Conservation (phyloP, 306 rosid species). For the Hippophae tibetana region DNA sequence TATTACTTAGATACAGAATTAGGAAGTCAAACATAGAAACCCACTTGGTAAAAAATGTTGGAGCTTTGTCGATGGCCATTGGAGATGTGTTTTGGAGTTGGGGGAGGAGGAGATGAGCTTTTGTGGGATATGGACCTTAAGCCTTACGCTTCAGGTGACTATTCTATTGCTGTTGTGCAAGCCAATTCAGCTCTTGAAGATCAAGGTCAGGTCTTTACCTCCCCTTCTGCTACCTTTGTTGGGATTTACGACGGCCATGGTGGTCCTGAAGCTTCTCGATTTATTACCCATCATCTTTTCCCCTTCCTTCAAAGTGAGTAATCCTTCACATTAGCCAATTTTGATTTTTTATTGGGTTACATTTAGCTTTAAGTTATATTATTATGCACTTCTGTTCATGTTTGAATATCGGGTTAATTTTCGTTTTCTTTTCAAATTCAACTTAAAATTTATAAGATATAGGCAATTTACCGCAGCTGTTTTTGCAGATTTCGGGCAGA, state of each 20-base stretch:
- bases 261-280: conserved; percentile 63
- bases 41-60: conserved; percentile 34
- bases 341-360: not conserved
- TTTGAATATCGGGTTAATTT: too few relatives aligned
- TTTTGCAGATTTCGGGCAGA: too few relatives aligned
- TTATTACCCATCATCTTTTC: conserved; percentile 42
- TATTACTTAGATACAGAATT: not conserved
- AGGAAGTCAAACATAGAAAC: not conserved
- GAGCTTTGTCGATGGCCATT: conserved; percentile 41
- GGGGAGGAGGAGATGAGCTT: conserved; percentile 43
- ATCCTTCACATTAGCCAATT: not conserved
- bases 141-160: conserved; percentile 86
- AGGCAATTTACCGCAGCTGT: too few relatives aligned
- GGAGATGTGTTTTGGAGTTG: conserved; percentile 50
- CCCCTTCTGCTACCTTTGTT: conserved; percentile 63
- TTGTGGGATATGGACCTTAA: conserved; percentile 80
- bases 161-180: conserved; percentile 87
- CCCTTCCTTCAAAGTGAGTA: conserved; percentile 40
- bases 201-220: conserved; percentile 80
- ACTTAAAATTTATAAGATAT: not conserved
- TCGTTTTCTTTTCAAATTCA: not conserved
- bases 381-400: not conserved
- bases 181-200: conserved; percentile 83
- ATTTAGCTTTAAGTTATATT: not conserved
- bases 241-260: conserved; percentile 76